Base-by-base conservation (phyloP, 495 filamentous ascomycete genomes). In the Pyrenopolyporus hunteri region DNA sequence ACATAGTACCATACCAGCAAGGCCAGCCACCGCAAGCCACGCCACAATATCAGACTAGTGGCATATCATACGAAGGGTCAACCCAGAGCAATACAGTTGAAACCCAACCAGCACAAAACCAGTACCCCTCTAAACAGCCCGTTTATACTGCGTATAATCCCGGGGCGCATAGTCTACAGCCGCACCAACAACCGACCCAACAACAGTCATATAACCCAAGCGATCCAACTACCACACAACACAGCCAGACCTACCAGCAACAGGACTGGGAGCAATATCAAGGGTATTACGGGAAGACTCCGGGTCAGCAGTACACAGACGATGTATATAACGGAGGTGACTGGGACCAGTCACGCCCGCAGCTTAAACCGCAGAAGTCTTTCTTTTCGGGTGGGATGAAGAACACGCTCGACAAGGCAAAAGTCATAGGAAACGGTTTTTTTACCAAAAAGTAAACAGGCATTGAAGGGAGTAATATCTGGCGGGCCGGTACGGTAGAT, bases 361-460 rank as follows among this genome's bases (percentile, higher is more conserved):
- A 37, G 43, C 59, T 68, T 5, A 69, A 62, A 42, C 32, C 50
- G 25, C 68, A 64, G 56, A 44, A 66, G 40, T 71, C 66, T n/a
- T 69, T 71, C 63, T 66, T 71, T 7, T 33, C 45, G 4, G 63
- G 63, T 28, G 66, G 66, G 7, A 16, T 71, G 59, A 69, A 69
- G 59, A 71, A 60, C 28, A 70, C 65, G 0, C 17, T 70, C 20
- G 66, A 65, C 8, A 68, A 63, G 47, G 66, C 68, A 6, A 70
- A 71, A 56, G 33, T 64, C n/a, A 64, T 71, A 39, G 66, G 68
- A 6, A 69, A 56, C 19, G 66, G 66, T 3, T 53, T 71, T 35
- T 59, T 70, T 35, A 58, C 33, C 7, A 54, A 62, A 44, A 68
- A 66, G 11, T 58, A 53, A 6, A 11, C 14, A 8, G 8, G 5